Evolutionary conservation across 2,329 filamentous ascomycete species (phyloP).

Genomic region (Diaporthe amygdali): DNA sequence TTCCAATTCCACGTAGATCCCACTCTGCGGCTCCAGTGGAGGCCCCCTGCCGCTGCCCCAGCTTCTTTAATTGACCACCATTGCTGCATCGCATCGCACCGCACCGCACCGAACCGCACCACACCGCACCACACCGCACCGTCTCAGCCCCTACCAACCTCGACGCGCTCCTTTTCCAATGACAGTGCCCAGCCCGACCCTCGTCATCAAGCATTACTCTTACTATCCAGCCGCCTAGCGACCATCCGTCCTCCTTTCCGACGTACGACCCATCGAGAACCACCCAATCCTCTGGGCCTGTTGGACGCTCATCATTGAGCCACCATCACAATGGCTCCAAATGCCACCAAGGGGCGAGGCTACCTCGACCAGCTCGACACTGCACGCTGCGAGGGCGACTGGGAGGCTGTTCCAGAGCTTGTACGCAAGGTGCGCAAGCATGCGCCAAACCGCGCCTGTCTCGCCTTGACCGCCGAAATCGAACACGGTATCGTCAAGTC

Average conservation of each 20-base stretch:
- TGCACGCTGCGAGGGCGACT: conserved; percentile 86
- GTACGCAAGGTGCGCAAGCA: conserved; percentile 95
- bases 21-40: conserved; percentile 2
- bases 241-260: neutral
- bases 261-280: neutral
- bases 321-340: conserved; percentile 28
- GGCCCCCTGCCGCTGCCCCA: neutral
- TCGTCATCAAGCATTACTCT: neutral
- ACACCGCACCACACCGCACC: neutral
- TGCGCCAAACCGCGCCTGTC: conserved; percentile 80
- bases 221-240: neutral
- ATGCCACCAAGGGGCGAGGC: conserved; percentile 75
- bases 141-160: neutral
- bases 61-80: conserved; percentile 15
- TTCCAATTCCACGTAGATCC: conserved; percentile 7
- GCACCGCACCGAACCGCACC: neutral
- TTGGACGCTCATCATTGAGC: neutral
- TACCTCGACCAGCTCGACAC: conserved; percentile 85
- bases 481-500: conserved; percentile 69
- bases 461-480: conserved; percentile 71
- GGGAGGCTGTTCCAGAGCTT: conserved; percentile 85
- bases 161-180: conserved; percentile 9
- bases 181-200: neutral
- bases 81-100: neutral
- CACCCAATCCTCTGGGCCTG: neutral